These are phyloP conservation scores for Sorghum bicolor DNA, from an alignment of 176 grass and related monocot genomes.

Conservation along the genomic window DNA sequence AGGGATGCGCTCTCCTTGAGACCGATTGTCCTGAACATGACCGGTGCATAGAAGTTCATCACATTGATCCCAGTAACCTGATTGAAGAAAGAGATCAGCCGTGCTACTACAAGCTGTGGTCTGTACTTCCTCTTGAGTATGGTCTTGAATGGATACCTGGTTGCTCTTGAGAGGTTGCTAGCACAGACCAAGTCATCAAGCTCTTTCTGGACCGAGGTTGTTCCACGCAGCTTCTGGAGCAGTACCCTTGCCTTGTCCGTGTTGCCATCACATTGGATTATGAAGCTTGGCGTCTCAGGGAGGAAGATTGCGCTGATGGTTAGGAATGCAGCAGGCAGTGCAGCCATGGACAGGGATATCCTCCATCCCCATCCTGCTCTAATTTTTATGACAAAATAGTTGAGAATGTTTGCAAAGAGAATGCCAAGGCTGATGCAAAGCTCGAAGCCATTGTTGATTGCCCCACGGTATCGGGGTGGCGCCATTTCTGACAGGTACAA, in stretches of 20 bases:
- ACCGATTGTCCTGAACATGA: conserved; percentile 69
- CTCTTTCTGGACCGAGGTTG: conserved; percentile 55
- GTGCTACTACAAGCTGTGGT: conserved; percentile 65
- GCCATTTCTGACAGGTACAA: conserved; percentile 93
- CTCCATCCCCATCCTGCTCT: conserved; percentile 63
- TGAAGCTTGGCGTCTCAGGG: conserved; percentile 74
- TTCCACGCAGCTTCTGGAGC: conserved; percentile 72
- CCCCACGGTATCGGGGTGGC: conserved; percentile 66
- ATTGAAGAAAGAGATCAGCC: conserved; percentile 64
- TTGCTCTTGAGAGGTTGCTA: conserved; percentile 39
- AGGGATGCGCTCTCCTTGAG: conserved; percentile 53
- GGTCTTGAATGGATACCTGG: conserved; percentile 40
- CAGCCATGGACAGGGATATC: conserved; percentile 72
- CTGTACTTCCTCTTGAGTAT: conserved; percentile 70
- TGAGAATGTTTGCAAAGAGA: conserved; percentile 75
- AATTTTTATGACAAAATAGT: conserved; percentile 67
- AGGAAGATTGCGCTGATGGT: conserved; percentile 67
- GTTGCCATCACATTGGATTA: conserved; percentile 54
- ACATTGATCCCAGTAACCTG: conserved; percentile 78
- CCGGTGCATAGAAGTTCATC: conserved; percentile 68
- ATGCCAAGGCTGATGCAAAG: conserved; percentile 74
- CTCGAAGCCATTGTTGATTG: conserved; percentile 73
- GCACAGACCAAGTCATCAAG: conserved; percentile 73
- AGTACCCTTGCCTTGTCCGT: conserved; percentile 40
- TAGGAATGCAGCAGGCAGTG: conserved; percentile 66